Base-by-base conservation (phyloP, 2,329 filamentous ascomycete genomes). In the Penicillium capsulatum region DNA sequence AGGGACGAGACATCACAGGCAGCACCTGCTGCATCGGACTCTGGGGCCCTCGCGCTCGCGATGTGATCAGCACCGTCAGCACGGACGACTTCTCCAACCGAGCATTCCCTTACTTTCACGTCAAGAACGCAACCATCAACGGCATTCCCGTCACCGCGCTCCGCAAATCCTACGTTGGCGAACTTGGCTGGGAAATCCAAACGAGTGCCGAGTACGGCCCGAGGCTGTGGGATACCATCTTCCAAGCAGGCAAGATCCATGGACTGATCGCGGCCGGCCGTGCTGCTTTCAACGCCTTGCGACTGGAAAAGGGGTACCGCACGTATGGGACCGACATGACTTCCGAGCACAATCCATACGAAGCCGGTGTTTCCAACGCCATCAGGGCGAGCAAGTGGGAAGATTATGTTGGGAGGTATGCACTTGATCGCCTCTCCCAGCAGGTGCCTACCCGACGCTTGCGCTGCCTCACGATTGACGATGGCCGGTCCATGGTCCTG, bases 121-220 rank as follows among this genome's bases (percentile, higher is more conserved):
- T 71, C 31, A 78, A 75, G 60, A 64, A 61, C 13, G 67, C 69
- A 0, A 67, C 58, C 40, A 68, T 83, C 34, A 67, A 64, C 6
- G 75, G 77, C 0, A 70, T 83, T 10, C 79, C 80, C 0, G 76
- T 80, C 2, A 74, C 67, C 0, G 69, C 68, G 0, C 70, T 80
- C 51, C 69, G 76, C 2, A 67, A 79, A 26, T 82, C 79, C 0
- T 79, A 76, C 35, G 75, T 83, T 3, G 79, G 80, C 4, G 79
- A 83, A 48, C 61, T 69, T 0, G 79, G 80, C 1, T 83, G 77
- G 77, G 79, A 83, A 53, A 70, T 83, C 14, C 76, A 80, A 43
- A 70, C 78, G 1, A 79, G 68, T 22, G 74, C 79, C 0, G 79
- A 82, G 17, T 71, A 75, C 28, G 79, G 79, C 0, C 70, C 70